phyloP scores from a whole-genome alignment of 192 early-diverging fungal genomes.

The Ambispora gerdemannii region DNA sequence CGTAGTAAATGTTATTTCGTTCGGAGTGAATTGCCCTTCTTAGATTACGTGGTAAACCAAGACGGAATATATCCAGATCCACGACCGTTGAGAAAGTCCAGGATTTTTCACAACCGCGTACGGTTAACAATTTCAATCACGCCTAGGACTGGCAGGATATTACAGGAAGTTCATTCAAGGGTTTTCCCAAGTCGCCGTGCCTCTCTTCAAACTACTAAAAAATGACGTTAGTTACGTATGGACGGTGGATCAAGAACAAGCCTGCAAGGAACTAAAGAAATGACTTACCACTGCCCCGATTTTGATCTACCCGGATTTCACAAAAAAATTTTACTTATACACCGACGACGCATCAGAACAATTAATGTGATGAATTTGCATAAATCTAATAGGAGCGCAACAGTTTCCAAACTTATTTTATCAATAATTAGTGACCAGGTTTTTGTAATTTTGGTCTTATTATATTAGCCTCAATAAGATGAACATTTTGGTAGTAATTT shows the following conservation, averaged over 20 bases:
- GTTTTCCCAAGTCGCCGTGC: neutral
- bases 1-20: constrained; percentile 15
- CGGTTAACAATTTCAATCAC: constrained; percentile 1
- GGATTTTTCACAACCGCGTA: neutral
- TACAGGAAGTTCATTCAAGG: too few species aligned
- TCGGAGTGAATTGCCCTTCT: neutral
- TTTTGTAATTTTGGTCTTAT: too few species aligned
- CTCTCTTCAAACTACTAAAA: neutral
- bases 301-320: neutral
- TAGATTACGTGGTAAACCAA: constrained; percentile 11
- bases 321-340: neutral
- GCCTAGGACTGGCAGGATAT: too few species aligned
- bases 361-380: too few species aligned
- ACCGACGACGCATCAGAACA: too few species aligned
- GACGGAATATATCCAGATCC: constrained; percentile 6
- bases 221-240: neutral
- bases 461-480: too few species aligned
- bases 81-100: constrained; percentile 11
- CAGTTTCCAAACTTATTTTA: too few species aligned
- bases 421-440: too few species aligned
- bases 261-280: neutral
- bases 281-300: neutral
- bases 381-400: too few species aligned
- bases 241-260: neutral
- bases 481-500: too few species aligned